phyloP scores from a whole-genome alignment of 768 basidiomycete genomes.

The Leccinum pellstonianum region DNA sequence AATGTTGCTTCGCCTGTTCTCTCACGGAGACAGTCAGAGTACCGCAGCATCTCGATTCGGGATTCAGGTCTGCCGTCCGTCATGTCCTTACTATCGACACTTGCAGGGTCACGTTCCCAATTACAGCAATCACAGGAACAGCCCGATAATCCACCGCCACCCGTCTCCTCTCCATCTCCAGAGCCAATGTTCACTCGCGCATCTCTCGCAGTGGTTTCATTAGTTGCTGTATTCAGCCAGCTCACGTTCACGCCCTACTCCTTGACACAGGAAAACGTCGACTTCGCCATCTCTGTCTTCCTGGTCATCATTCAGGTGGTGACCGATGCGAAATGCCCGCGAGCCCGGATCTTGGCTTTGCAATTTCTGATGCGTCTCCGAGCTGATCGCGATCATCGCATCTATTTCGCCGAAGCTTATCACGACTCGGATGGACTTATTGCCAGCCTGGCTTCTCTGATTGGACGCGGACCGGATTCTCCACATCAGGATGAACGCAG shows the following conservation, averaged over 20 bases:
- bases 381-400: conserved; percentile 84
- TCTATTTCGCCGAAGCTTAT: conserved; percentile 62
- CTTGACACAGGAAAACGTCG: conserved; percentile 43
- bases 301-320: conserved; percentile 48
- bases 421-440: conserved; percentile 61
- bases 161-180: conserved; percentile 27
- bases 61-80: conserved; percentile 55
- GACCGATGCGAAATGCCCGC: conserved; percentile 45
- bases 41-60: conserved; percentile 39
- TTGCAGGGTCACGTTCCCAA: conserved; percentile 63
- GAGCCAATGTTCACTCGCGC: conserved; percentile 41
- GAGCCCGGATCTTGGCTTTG: conserved; percentile 67
- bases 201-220: conserved; percentile 59
- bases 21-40: conserved; percentile 61
- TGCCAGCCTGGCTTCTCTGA: conserved; percentile 56
- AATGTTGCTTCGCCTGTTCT: conserved; percentile 49
- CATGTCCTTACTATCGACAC: conserved; percentile 62
- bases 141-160: conserved; percentile 35
- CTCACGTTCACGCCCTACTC: conserved; percentile 68
- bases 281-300: conserved; percentile 56
- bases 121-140: conserved; percentile 45
- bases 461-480: conserved; percentile 48
- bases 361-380: conserved; percentile 88
- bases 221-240: conserved; percentile 67
- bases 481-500: conserved; percentile 28